A percentile compares a stretch with the other conserved stretches of the same genome.
Evolutionary conservation across 768 basidiomycete species (phyloP).

Genomic region (Punctularia strigosozonata): DNA sequence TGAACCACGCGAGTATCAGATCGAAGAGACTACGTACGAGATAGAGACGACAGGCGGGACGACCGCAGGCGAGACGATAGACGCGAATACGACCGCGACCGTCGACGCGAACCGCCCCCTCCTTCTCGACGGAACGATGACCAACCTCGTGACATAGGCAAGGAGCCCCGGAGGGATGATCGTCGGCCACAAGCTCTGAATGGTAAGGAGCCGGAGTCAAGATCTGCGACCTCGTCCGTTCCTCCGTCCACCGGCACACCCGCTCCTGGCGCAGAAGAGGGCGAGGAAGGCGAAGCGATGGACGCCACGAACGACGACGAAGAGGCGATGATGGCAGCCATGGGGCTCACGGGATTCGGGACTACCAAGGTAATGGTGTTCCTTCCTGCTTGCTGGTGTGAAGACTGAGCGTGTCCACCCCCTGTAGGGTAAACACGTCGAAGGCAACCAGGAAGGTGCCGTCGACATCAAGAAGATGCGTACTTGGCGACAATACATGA

Average conservation of each 20-base stretch:
- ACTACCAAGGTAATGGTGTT: conserved; percentile 61
- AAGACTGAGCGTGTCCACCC: conserved; percentile 3
- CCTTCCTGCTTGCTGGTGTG: not conserved
- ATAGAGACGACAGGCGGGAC: conserved; percentile 10
- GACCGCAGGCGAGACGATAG: conserved; percentile 55
- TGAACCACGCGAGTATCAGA: conserved; percentile 5
- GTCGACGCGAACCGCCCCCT: conserved; percentile 23
- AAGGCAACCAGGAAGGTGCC: conserved; percentile 70
- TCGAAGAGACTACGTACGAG: conserved; percentile 12
- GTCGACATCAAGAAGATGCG: conserved; percentile 67
- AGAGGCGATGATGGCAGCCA: conserved; percentile 75
- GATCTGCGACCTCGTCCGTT: conserved; percentile 8
- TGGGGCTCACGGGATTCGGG: conserved; percentile 85
- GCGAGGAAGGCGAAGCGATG: conserved; percentile 36
- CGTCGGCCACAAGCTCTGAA: conserved; percentile 12
- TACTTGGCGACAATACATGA: conserved; percentile 99
- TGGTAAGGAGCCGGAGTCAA: conserved; percentile 3
- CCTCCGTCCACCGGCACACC: too few relatives aligned
- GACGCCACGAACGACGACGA: conserved; percentile 55
- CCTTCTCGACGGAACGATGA: conserved; percentile 23
- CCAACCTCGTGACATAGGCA: conserved; percentile 17
- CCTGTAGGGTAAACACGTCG: conserved; percentile 61
- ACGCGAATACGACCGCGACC: conserved; percentile 28
- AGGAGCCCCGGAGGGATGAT: conserved; percentile 16
- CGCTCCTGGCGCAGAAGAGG: conserved; percentile 27